phyloP scores from a whole-genome alignment of 345 rosid genomes.

The Hirschfeldia incana region DNA sequence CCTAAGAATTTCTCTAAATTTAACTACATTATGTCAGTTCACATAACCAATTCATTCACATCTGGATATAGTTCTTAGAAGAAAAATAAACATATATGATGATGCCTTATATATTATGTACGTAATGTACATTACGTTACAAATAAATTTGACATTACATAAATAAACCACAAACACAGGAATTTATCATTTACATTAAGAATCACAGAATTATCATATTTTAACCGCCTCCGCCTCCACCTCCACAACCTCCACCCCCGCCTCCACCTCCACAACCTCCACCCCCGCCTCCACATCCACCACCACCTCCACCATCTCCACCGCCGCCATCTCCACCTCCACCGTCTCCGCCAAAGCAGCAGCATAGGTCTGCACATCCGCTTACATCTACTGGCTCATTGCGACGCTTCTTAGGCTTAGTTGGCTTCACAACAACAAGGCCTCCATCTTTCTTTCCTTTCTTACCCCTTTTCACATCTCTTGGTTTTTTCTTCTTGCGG shows the following conservation, averaged over 20 bases:
- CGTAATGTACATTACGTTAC: not conserved
- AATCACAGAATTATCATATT: not conserved
- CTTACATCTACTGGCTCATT: not conserved
- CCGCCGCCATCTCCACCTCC: slow-evolving; percentile 28
- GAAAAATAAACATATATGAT: not conserved
- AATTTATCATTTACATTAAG: not conserved
- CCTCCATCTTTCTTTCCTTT: slow-evolving; percentile 34
- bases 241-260: slow-evolving; percentile 19
- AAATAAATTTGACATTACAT: slow-evolving; percentile 3
- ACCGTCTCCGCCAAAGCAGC: slow-evolving; percentile 3
- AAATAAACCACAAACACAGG: not conserved
- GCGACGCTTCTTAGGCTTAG: slow-evolving; percentile 28
- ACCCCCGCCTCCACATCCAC: slow-evolving; percentile 27
- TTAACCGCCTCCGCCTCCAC: not conserved
- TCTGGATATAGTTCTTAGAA: not conserved
- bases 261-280: slow-evolving; percentile 28
- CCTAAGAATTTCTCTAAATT: too few relatives aligned
- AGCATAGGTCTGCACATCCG: not conserved
- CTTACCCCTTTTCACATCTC: slow-evolving; percentile 21
- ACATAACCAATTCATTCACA: not conserved
- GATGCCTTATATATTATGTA: not conserved
- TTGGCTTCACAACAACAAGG: slow-evolving; percentile 20
- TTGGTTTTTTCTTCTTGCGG: slow-evolving; percentile 15
- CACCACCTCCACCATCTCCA: slow-evolving; percentile 5
- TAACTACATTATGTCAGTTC: too few relatives aligned